A percentile compares a stretch with the other conserved stretches of the same genome.
Conservation (phyloP, 805 yeast genomes). For the Wickerhamomyces subpelliculosus region DNA sequence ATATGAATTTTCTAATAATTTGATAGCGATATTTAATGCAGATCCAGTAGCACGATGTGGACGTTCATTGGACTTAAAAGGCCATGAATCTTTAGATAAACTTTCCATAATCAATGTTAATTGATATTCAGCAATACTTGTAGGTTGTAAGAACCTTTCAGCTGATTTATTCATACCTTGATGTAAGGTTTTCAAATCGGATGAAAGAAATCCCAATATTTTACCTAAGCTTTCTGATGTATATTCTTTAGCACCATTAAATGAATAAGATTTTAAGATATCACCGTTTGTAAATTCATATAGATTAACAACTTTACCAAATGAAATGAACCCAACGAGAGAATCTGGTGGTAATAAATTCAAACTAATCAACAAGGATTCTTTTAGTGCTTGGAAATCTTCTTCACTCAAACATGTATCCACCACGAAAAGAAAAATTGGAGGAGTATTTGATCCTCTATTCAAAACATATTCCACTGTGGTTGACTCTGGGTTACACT, state of each 20-base stretch:
- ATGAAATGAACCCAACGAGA: constrained; percentile 50
- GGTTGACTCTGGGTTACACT: constrained; percentile 31
- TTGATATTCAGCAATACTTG: constrained; percentile 36
- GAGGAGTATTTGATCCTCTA: constrained; percentile 25
- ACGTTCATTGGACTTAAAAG: constrained; percentile 38
- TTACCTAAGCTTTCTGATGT: constrained; percentile 38
- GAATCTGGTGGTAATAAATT: constrained; percentile 48
- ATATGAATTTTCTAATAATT: constrained; percentile 30
- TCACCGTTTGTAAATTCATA: constrained; percentile 40
- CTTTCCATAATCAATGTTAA: constrained; percentile 42
- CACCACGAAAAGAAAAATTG: constrained; percentile 47
- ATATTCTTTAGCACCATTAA: constrained; percentile 52
- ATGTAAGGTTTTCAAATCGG: constrained; percentile 18
- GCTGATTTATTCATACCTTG: constrained; percentile 3
- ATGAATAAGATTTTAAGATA: constrained; percentile 30
- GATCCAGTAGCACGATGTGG: constrained; percentile 51
- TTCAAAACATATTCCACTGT: constrained; percentile 45
- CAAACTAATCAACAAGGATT: constrained; percentile 37
- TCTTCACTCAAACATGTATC: constrained; percentile 51
- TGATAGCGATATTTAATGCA: constrained; percentile 44
- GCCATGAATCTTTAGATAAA: constrained; percentile 43
- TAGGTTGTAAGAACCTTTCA: constrained; percentile 12
- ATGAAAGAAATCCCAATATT: constrained; percentile 37
- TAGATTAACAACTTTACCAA: constrained; percentile 52
- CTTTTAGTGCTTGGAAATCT: constrained; percentile 44